A percentile compares a stretch with the other conserved stretches of the same genome.
phyloP scores from a whole-genome alignment of 73 alveolate species.

The Strombidium stylifer region DNA sequence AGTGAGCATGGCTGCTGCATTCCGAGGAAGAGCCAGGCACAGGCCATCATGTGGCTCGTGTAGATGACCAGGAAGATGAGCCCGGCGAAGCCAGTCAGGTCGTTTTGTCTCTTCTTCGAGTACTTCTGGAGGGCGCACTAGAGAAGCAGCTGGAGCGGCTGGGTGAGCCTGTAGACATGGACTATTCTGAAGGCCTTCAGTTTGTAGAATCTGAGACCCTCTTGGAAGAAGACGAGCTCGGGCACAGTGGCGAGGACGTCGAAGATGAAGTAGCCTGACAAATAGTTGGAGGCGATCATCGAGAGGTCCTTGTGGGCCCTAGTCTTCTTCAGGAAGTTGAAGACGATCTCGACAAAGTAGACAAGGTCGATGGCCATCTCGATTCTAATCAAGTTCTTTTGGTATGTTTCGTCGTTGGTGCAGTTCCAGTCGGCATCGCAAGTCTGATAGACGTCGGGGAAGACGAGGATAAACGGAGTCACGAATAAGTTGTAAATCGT shows the following conservation, averaged over 20 bases:
- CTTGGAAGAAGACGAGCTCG: slow-evolving; percentile 14
- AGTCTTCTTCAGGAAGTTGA: slow-evolving; percentile 8
- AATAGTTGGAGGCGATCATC: background rate
- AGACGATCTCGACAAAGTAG: no score
- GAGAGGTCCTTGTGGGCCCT: background rate
- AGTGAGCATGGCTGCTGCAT: background rate
- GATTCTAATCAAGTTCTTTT: no score
- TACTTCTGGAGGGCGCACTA: slow-evolving; percentile 4
- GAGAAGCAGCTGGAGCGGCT: slow-evolving; percentile 14
- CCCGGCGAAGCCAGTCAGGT: background rate
- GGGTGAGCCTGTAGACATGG: slow-evolving; percentile 6
- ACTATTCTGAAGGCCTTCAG: slow-evolving; percentile 6
- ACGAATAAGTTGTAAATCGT: no score
- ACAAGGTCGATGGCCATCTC: no score
- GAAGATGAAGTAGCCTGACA: slow-evolving; percentile 23
- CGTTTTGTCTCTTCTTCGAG: slow-evolving; percentile 5
- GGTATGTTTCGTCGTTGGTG: no score
- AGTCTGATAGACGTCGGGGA: no score
- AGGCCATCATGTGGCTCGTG: slow-evolving; percentile 34
- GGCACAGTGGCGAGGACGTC: slow-evolving; percentile 32
- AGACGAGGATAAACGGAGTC: no score
- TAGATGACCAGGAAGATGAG: slow-evolving; percentile 27
- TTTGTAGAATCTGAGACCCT: background rate
- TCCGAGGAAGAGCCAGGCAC: slow-evolving; percentile 35
- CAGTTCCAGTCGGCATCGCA: no score